Evolutionary conservation across 192 early-diverging fungal genomes (phyloP), one percentile per base, ranked within the genome.

Genomic region (Umbelopsis ramanniana): DNA sequence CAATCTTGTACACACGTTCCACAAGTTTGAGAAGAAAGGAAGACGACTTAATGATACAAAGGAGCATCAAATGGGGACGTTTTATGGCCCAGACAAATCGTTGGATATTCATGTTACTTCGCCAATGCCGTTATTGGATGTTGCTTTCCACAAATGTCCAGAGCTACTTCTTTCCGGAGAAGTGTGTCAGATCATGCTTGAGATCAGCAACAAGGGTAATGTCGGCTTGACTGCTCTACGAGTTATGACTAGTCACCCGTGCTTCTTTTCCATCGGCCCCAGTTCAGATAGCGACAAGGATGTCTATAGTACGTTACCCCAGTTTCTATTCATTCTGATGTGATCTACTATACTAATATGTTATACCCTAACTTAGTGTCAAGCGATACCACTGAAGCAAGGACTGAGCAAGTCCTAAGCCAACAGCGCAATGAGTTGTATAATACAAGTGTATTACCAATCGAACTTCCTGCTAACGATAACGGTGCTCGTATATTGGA

Each of bases 131-230:
- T 84, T 94, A 11, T 74, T 97, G 38, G 92, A 96, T 67, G 84
- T 95, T 7, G 57, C 84, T 0, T 92, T 98, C 55, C 90, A 91
- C 38, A 79, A 81, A 33, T 89, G 95, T 46, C 96, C 96, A 0
- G 89, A 91, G 10, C 82, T 85, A 2, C 77, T 99, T 23, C 81
- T 95, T 33, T 91, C 91, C 48, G 97, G 97, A 3, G 90, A 98
- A 67, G 92, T 96, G 35, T 83, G 84, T 29, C 83, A 86, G 22
- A 80, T 89, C 0, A 86, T 90, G 0, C 52, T 98, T 57, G 89
- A 93, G 63, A 83, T 99, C 17, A 92, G 85, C 38, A 99, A 99
- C 82, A 89, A 90, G 37, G 96, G 96, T 15, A 79, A 88, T 68
- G 84, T 84, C 6, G 90, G 93, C 6, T 77, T 98, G 33, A 86